These are phyloP conservation scores for Colletotrichum incanum DNA, from an alignment of 2,329 filamentous ascomycete species.

Conservation along the genomic window DNA sequence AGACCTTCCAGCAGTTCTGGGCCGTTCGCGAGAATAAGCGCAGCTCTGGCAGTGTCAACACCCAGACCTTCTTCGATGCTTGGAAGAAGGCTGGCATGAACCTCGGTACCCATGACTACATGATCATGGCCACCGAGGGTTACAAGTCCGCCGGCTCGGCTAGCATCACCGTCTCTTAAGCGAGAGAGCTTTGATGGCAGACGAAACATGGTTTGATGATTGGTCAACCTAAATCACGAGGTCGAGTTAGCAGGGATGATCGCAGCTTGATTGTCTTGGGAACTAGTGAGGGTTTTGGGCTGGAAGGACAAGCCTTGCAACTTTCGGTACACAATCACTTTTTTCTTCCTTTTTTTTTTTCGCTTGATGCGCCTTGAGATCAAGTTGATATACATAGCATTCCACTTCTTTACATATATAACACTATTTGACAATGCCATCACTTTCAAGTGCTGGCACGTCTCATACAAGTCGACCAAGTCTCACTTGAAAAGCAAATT, in stretches of 20 bases:
- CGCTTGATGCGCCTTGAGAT: not conserved
- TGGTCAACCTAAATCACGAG: not conserved
- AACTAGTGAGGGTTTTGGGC: not conserved
- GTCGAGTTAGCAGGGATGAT: not conserved
- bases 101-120: conserved; percentile 66
- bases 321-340: not conserved
- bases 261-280: not conserved
- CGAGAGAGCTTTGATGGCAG: not conserved
- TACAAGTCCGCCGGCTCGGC: conserved; percentile 66
- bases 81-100: conserved; percentile 65
- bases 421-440: not conserved
- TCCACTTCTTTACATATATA: not conserved
- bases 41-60: conserved; percentile 65
- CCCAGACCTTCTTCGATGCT: conserved; percentile 66
- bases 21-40: conserved; percentile 67
- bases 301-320: not conserved
- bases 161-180: conserved; percentile 51
- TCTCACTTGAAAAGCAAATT: not conserved
- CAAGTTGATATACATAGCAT: not conserved
- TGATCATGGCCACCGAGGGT: conserved; percentile 70
- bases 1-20: conserved; percentile 69
- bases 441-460: not conserved
- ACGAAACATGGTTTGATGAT: not conserved
- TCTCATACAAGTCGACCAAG: not conserved
- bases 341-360: too few relatives aligned